Evolutionary conservation across 805 yeast species (phyloP).

Genomic region (Saturnispora dispora): DNA sequence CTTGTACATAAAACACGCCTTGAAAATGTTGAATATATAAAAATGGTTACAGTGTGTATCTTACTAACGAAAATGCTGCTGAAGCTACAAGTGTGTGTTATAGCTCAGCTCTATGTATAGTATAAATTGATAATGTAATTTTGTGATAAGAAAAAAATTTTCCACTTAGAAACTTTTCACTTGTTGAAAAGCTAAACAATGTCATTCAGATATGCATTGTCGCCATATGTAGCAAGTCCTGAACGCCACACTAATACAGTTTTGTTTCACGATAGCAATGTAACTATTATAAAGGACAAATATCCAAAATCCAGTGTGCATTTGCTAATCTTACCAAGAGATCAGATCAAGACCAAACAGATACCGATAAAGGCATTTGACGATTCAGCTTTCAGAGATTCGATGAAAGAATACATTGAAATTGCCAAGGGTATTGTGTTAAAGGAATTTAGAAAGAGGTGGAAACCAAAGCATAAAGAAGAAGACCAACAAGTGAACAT

Average conservation of each 20-base stretch:
- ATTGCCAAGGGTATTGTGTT: slow-evolving; percentile 25
- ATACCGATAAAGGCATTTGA: slow-evolving; percentile 48
- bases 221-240: slow-evolving; percentile 41
- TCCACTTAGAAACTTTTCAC: background rate
- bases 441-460: slow-evolving; percentile 14
- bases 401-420: slow-evolving; percentile 28
- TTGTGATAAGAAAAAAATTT: background rate
- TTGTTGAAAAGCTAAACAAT: slow-evolving; percentile 18
- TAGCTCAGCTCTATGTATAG: too few relatives aligned
- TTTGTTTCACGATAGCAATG: slow-evolving; percentile 41
- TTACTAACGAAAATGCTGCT: background rate
- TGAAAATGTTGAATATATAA: background rate
- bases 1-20: background rate
- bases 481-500: slow-evolving; percentile 23
- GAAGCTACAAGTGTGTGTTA: background rate
- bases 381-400: slow-evolving; percentile 24
- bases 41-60: background rate
- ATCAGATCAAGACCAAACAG: slow-evolving; percentile 28
- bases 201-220: slow-evolving; percentile 43
- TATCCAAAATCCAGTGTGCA: slow-evolving; percentile 61
- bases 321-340: slow-evolving; percentile 51
- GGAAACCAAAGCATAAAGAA: slow-evolving; percentile 12
- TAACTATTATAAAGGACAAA: slow-evolving; percentile 47
- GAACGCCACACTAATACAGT: slow-evolving; percentile 30
- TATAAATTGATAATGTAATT: too few relatives aligned